Evolutionary conservation across 2,329 filamentous ascomycete species (phyloP).

Genomic region (Hortaea werneckii): DNA sequence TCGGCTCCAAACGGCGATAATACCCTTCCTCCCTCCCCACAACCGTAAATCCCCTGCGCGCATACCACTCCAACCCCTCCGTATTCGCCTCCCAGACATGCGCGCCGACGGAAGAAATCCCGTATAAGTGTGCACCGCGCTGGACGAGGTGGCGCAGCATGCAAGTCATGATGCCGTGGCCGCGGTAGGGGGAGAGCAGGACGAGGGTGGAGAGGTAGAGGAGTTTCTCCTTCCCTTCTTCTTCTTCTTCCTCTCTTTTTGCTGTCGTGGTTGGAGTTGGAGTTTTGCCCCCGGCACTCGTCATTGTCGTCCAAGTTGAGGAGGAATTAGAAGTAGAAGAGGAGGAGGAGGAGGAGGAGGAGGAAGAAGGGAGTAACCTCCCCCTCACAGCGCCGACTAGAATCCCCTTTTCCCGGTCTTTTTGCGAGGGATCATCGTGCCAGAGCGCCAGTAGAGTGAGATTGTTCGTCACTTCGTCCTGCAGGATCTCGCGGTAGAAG

Average conservation of each 20-base stretch:
- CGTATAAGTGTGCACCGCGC: conserved; percentile 36
- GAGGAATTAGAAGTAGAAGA: background rate
- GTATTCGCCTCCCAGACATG: conserved; percentile 56
- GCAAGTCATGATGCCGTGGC: conserved; percentile 46
- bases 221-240: conserved; percentile 9
- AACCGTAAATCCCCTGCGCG: conserved; percentile 46
- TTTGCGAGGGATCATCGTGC: conserved; percentile 33
- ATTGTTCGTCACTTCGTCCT: conserved; percentile 41
- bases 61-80: conserved; percentile 52
- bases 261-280: background rate
- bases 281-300: background rate
- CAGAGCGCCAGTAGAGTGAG: conserved; percentile 52
- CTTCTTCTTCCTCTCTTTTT: conserved; percentile 1
- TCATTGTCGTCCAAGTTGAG: background rate
- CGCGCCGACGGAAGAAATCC: conserved; percentile 44
- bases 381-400: conserved; percentile 40
- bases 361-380: conserved; percentile 27
- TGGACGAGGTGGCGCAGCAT: conserved; percentile 34
- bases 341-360: background rate
- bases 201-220: conserved; percentile 54
- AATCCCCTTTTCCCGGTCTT: conserved; percentile 20
- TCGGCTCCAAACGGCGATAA: conserved; percentile 49
- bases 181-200: conserved; percentile 49
- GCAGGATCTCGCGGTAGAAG: conserved; percentile 52
- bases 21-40: conserved; percentile 45